These are phyloP conservation scores for Oryza rufipogon DNA, from an alignment of 176 grass and related monocot genomes.

Conservation along the genomic window DNA sequence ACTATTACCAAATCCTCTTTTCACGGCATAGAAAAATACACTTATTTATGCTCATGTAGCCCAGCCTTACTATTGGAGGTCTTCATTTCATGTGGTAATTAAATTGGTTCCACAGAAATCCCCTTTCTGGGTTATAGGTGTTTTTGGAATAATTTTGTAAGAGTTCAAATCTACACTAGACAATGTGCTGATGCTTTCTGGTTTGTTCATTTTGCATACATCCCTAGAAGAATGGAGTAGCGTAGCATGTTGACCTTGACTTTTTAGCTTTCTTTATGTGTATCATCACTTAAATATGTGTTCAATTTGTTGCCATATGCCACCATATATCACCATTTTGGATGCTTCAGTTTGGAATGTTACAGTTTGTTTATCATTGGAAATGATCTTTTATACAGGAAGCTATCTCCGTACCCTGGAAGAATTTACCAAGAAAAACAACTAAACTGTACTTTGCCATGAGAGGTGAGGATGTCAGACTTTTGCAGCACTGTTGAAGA, in stretches of 20 bases:
- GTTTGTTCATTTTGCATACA: not conserved
- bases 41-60: not conserved
- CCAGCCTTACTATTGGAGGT: not conserved
- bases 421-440: slow-evolving; percentile 65
- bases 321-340: not conserved
- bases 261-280: slow-evolving; percentile 1
- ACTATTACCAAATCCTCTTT: not conserved
- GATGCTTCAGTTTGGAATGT: slow-evolving; percentile 9
- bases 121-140: not conserved
- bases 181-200: not conserved
- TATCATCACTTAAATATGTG: not conserved
- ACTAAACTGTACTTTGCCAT: slow-evolving; percentile 76
- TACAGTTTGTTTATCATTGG: not conserved
- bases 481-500: not conserved
- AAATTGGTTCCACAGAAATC: not conserved
- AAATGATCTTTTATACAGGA: slow-evolving; percentile 51
- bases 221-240: not conserved
- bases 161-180: not conserved
- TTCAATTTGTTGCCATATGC: not conserved
- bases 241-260: not conserved
- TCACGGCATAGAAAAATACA: not conserved
- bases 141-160: slow-evolving; percentile 3
- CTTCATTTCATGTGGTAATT: not conserved
- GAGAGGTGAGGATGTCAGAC: slow-evolving; percentile 55
- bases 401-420: slow-evolving; percentile 83